A percentile compares a stretch with the other conserved stretches of the same genome.
Evolutionary conservation across 495 filamentous ascomycete species (phyloP).

Genomic region (Pyrenopolyporus hunteri): DNA sequence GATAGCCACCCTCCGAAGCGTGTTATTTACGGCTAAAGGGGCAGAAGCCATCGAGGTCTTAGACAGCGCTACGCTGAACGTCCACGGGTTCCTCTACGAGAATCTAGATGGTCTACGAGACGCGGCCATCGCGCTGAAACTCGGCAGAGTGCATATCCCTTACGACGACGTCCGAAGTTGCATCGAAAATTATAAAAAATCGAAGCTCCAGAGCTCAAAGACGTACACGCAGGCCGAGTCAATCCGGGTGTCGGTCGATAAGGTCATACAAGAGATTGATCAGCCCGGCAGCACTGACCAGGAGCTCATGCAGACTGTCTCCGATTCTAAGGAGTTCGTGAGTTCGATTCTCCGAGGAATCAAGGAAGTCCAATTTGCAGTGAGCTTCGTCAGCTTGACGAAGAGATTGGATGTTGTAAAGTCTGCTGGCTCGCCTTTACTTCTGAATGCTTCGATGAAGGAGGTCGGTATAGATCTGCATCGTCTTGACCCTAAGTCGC

Average conservation of each 20-base stretch:
- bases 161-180: slow-evolving; percentile 83
- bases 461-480: slow-evolving; percentile 94
- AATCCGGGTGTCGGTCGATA: slow-evolving; percentile 68
- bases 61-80: slow-evolving; percentile 84
- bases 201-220: slow-evolving; percentile 38
- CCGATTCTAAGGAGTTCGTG: slow-evolving; percentile 91
- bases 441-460: slow-evolving; percentile 89
- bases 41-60: slow-evolving; percentile 85
- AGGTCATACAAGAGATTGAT: slow-evolving; percentile 80
- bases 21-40: slow-evolving; percentile 86
- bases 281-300: slow-evolving; percentile 74
- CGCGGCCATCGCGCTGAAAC: slow-evolving; percentile 85
- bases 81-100: slow-evolving; percentile 92
- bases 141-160: slow-evolving; percentile 87
- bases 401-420: slow-evolving; percentile 72
- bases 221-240: slow-evolving; percentile 43
- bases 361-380: slow-evolving; percentile 93
- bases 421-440: slow-evolving; percentile 69
- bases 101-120: slow-evolving; percentile 87
- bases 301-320: slow-evolving; percentile 80
- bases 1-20: slow-evolving; percentile 83
- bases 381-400: slow-evolving; percentile 89
- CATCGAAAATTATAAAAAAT: slow-evolving; percentile 53
- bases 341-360: slow-evolving; percentile 90
- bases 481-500: slow-evolving; percentile 89